Percentiles rank a stretch among this genome's conserved stretches.
These are phyloP conservation scores for Bacterosira constricta DNA, from an alignment of 108 stramenopile species.

Conservation along the genomic window DNA sequence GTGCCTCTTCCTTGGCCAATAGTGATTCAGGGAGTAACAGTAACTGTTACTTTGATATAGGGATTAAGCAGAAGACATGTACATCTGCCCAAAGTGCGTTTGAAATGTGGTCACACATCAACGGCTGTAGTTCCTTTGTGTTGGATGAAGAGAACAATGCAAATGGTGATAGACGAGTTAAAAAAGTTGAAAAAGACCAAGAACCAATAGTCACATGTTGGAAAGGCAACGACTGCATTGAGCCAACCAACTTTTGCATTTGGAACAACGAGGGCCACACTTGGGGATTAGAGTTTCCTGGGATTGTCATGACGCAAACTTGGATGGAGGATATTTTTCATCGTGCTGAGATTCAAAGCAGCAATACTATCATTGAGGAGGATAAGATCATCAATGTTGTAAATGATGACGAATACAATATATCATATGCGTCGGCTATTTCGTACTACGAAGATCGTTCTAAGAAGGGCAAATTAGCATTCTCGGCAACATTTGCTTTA, in stretches of 20 bases:
- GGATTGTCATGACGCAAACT: constrained; percentile 10
- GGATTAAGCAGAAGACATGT: constrained; percentile 24
- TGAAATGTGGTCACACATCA: constrained; percentile 38
- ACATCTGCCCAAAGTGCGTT: constrained; percentile 32
- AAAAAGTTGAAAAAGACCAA: not conserved
- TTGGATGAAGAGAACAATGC: not conserved
- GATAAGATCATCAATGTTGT: too few species aligned
- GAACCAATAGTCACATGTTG: constrained; percentile 6
- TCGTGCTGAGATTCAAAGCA: not conserved
- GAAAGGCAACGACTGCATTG: constrained; percentile 23
- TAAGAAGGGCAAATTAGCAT: not conserved
- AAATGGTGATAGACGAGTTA: not conserved
- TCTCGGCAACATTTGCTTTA: not conserved
- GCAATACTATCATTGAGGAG: not conserved
- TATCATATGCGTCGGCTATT: too few species aligned
- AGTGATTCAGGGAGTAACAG: not conserved
- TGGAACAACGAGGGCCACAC: constrained; percentile 43
- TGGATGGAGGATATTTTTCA: constrained; percentile 28
- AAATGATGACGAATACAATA: too few species aligned
- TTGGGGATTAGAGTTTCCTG: constrained; percentile 36
- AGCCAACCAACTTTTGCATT: constrained; percentile 33
- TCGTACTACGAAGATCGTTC: too few species aligned
- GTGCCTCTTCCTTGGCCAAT: not conserved
- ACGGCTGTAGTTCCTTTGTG: constrained; percentile 17
- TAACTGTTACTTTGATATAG: constrained; percentile 34